Evolutionary conservation across 768 basidiomycete species (phyloP).

Genomic region (Naganishia vishniacii): DNA sequence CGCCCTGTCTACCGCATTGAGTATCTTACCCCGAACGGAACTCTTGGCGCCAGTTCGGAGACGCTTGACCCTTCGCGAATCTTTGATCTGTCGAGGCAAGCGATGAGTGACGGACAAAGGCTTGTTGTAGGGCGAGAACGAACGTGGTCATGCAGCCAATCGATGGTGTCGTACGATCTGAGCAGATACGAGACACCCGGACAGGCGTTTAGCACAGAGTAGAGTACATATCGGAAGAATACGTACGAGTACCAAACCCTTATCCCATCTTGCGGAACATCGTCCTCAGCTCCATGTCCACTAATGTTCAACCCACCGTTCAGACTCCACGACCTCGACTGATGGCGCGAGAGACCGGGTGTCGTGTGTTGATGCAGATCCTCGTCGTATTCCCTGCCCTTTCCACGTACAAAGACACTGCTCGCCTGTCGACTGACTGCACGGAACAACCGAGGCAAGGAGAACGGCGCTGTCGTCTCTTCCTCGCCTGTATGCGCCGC

Average conservation of each 20-base stretch:
- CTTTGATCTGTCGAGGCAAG: conserved; percentile 62
- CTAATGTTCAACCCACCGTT: not conserved
- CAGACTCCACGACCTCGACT: not conserved
- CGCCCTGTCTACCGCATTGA: conserved; percentile 65
- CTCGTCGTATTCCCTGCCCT: conserved; percentile 2
- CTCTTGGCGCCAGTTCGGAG: conserved; percentile 56
- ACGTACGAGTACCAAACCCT: conserved; percentile 50
- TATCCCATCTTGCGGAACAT: conserved; percentile 61
- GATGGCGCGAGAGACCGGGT: not conserved
- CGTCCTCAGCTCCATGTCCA: conserved; percentile 26
- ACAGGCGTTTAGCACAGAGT: not conserved
- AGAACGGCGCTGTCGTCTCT: not conserved
- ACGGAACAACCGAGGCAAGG: not conserved
- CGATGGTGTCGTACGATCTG: conserved; percentile 73
- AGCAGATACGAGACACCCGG: conserved; percentile 14
- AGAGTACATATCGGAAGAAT: conserved; percentile 18
- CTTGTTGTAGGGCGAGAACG: conserved; percentile 35
- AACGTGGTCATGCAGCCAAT: conserved; percentile 88
- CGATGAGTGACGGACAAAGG: conserved; percentile 2
- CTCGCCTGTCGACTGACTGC: conserved; percentile 7
- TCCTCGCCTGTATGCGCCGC: not conserved
- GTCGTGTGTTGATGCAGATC: not conserved
- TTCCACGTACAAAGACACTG: not conserved
- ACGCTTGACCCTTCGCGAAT: conserved; percentile 71
- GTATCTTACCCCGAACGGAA: conserved; percentile 63